Base-by-base conservation (phyloP, 148 eudicot species). In the Rhododendron griersonianum region DNA sequence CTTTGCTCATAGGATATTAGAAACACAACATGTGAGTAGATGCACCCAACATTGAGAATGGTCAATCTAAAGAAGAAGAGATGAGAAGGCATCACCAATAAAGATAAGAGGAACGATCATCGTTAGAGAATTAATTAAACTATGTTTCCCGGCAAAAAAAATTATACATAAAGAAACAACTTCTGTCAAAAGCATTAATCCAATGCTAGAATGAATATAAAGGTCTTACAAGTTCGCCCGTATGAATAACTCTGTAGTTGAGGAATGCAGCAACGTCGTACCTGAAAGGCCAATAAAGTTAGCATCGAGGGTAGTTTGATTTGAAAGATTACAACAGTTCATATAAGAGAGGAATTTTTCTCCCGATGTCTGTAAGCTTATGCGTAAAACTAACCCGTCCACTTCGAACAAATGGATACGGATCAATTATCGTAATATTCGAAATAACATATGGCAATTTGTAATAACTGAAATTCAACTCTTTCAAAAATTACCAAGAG, bases 191-290 rank as follows among this genome's bases (percentile, higher is more conserved):
- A 41, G 10, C 39, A 37, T 48, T 39, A 44, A 19, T 45, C 39
- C n/a, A 75, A 82, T 45, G 18, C 65, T 61, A 76, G 59, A 47
- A 5, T 85, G 67, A 61, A 28, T 30, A 59, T 35, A 83, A 89
- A 80, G 84, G 83, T 69, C 96, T 92, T 93, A 97, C 99, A 85
- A 93, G 95, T 87, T 97, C 99, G 11, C 98, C 95, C 2, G 94
- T 69, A 80, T 75, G 35, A 61, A 91, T 86, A 83, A 94, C 83
- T 87, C 94, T 91, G 92, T 90, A 91, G 91, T 82, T 94, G 80
- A 97, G 94, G 89, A 97, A 94, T 63, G 91, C 44, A 87, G 89
- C 94, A 81, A 97, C 99, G 57, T 97, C 99, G 83, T 90, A 97
- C 99, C 99, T 97, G 89, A 69, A 85, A 91, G 69, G 81, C 11